A percentile compares a stretch with the other conserved stretches of the same genome.
These are phyloP conservation scores for Fragaria ananassa DNA, from an alignment of 306 rosid genomes.

Conservation along the genomic window DNA sequence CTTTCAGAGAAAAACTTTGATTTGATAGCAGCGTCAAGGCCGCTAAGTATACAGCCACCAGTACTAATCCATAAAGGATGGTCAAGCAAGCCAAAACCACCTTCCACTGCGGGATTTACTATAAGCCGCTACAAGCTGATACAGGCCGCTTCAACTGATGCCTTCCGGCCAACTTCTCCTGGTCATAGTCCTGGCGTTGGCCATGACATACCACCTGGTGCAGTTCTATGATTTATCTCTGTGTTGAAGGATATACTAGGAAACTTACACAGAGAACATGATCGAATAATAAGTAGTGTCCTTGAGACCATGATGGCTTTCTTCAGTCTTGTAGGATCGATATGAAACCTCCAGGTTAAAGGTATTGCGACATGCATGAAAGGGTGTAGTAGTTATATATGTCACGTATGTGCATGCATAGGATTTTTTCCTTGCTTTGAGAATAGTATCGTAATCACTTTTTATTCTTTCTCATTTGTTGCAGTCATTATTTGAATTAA, in stretches of 20 bases:
- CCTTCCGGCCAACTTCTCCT: constrained; percentile 38
- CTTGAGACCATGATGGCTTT: neutral
- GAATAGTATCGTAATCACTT: neutral
- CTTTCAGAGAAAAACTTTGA: constrained; percentile 30
- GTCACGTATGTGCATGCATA: neutral
- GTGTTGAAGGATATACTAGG: neutral
- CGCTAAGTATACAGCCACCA: constrained; percentile 37
- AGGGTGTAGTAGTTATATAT: neutral
- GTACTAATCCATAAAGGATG: constrained; percentile 6
- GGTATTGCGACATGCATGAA: neutral
- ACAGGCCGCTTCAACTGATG: constrained; percentile 21
- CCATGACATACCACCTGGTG: constrained; percentile 22
- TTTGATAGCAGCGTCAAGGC: constrained; percentile 42
- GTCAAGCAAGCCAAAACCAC: constrained; percentile 36
- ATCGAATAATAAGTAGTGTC: neutral
- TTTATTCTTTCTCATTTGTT: neutral
- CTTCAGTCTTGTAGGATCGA: neutral
- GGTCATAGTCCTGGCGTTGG: constrained; percentile 47
- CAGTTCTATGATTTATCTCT: neutral
- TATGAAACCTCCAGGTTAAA: neutral
- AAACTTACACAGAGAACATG: neutral
- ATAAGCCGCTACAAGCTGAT: constrained; percentile 36
- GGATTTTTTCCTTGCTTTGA: neutral
- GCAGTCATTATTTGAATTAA: neutral
- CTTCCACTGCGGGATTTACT: constrained; percentile 33